A percentile compares a stretch with the other conserved stretches of the same genome.
phyloP scores from a whole-genome alignment of 1,284 basidiomycete genomes.

The Volvariella surrecta region DNA sequence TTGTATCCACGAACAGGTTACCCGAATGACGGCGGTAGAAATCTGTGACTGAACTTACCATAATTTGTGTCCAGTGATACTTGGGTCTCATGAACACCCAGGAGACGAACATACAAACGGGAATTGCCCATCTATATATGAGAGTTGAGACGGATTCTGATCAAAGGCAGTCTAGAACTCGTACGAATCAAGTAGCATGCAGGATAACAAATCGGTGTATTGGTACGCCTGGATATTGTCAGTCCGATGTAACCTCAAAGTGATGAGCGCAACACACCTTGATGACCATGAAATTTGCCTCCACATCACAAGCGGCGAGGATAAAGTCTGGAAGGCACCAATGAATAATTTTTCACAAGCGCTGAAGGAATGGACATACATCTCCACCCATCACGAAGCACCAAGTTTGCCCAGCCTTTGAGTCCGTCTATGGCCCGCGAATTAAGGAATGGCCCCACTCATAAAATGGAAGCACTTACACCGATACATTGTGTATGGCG shows the following conservation, averaged over 20 bases:
- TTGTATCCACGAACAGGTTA: conserved; percentile 17
- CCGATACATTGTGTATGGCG: conserved; percentile 52
- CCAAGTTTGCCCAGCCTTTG: conserved; percentile 68
- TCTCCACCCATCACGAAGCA: conserved; percentile 76
- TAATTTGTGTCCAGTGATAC: conserved; percentile 76
- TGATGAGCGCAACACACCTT: conserved; percentile 32
- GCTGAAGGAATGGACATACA: conserved; percentile 35
- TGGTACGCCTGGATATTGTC: conserved; percentile 52
- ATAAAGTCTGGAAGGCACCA: conserved; percentile 47
- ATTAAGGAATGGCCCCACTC: conserved; percentile 1
- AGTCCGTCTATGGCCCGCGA: conserved; percentile 49
- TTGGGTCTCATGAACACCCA: conserved; percentile 75
- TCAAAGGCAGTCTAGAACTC: conserved; percentile 15
- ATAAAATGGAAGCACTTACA: conserved; percentile 14
- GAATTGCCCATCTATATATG: conserved; percentile 68
- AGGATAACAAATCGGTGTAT: conserved; percentile 80
- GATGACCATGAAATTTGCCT: conserved; percentile 79
- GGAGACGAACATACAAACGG: conserved; percentile 73
- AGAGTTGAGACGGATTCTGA: conserved; percentile 8
- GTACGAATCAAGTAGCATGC: conserved; percentile 80
- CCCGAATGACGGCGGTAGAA: neutral
- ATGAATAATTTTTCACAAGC: neutral
- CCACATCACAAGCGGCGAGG: conserved; percentile 73
- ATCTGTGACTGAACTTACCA: conserved; percentile 36
- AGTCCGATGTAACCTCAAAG: conserved; percentile 2